Base-by-base conservation (phyloP, 495 filamentous ascomycete genomes). In the Margaritispora aquatica region DNA sequence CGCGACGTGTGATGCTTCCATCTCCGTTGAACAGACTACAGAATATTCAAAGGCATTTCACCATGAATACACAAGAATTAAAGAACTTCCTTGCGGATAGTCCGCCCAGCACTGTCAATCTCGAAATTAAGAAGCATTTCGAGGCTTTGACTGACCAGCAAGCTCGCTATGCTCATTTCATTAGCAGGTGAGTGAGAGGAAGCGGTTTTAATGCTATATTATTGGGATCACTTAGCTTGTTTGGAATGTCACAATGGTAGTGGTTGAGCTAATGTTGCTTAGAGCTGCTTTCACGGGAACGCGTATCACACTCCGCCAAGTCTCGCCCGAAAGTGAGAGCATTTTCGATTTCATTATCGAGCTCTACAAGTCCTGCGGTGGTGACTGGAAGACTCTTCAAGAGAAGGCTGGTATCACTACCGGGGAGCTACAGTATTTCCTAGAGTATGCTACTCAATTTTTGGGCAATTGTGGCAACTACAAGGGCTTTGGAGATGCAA, bases 381-480 rank as follows among this genome's bases (percentile, higher is more conserved):
- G 93, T 7, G 84, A 96, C 66, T 97, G 90, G 90, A 79, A 81
- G 61, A 72, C 80, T 5, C 78, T 96, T 21, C 83, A 82, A 31
- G 71, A 79, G 44, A 83, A 88, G 63, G 86, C 89, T 19, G 83
- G 84, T 17, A 76, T 96, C 51, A 86, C 81, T 27, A 75, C 87
- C 24, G 80, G 86, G 47, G 80, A 90, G 46, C 69, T 96, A 24
- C 77, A 80, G 10, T 80, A 84, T 62, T 96, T 96, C 74, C 75
- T 97, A 24, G 84, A 92, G 71, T 98, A 97, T 73, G 78, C 91
- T 1, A 85, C 87, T 1, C 88, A 92, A 67, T 94, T 97, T 70
- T 76, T 98, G 7, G 92, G 92, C 24, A 97, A 97, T 68, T 74
- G 80, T 50, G 94, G 94, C 48, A 98, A 98, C 71, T 98, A 96